Base-by-base conservation (phyloP, 106 monocot genomes). In the Platanthera guangdongensis region DNA sequence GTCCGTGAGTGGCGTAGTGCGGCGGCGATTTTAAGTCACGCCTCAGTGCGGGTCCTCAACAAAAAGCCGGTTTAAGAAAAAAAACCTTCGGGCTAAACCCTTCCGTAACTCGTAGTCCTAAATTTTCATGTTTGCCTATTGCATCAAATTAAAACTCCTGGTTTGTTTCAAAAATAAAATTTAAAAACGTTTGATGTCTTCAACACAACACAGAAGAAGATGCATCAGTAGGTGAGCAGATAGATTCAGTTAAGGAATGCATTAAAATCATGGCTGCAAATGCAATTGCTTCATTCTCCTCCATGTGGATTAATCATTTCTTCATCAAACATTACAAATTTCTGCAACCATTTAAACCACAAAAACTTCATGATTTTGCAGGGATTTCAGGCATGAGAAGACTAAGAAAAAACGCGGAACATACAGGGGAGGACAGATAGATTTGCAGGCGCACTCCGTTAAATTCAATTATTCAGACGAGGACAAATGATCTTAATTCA, bases 301-400 rank as follows among this genome's bases (percentile, higher is more conserved):
- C n/a, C 55, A 5, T 55, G n/a, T 55, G 5, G 5, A 55, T 13
- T 55, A 15, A 4, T 55, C 12, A 55, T 55, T 55, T 55, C n/a
- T 55, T 55, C n/a, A 15, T 55, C 10, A 13, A 55, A 55, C 13
- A 5, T 15, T n/a, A 4, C 55, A n/a, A 55, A 55, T 55, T 55
- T 15, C n/a, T 14, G 13, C n/a, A 14, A 13, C n/a, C 13, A 14
- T 55, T 55, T 60, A 21, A 2, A 60, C 59, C 59, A 60, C 59
- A 60, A 60, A 11, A 60, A 60, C 10, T 9, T 11, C 65, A 10
- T 65, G 6, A 60, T 18, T 19, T 32, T 82, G 51, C 90, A 96
- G 96, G 83, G 89, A 86, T 68, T 96, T 96, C 68, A 89, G 96
- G 76, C 96, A 96, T 78, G 96, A 96, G 65, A 96, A 93, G 81